Percentiles rank a stretch among this genome's conserved stretches.
Conservation (phyloP, 345 rosid species). For the Schrenkiella parvula region DNA sequence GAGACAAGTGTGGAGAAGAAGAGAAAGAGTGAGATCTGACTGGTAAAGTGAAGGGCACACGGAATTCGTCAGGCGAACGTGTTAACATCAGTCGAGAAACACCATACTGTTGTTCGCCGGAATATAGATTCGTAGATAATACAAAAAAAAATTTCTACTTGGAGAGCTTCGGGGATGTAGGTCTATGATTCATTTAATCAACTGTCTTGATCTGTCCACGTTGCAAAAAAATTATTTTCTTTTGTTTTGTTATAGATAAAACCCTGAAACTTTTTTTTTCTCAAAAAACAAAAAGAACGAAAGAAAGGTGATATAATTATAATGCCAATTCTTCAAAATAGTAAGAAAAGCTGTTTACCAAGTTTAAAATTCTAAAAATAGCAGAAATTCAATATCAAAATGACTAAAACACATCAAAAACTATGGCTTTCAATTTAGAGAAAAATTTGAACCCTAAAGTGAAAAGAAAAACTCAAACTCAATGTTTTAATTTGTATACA, state of each 20-base stretch:
- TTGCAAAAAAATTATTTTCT: not conserved
- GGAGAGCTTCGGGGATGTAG: not conserved
- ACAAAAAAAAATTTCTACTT: not conserved
- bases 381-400: too few relatives aligned
- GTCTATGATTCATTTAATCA: not conserved
- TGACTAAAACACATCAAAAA: too few relatives aligned
- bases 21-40: not conserved
- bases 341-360: too few relatives aligned
- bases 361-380: too few relatives aligned
- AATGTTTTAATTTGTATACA: too few relatives aligned
- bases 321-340: too few relatives aligned
- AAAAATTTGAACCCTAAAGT: too few relatives aligned
- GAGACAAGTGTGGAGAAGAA: constrained; percentile 3
- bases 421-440: too few relatives aligned
- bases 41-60: not conserved
- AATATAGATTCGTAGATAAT: not conserved
- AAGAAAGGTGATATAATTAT: too few relatives aligned
- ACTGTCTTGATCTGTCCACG: not conserved
- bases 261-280: not conserved
- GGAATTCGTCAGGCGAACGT: not conserved
- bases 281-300: too few relatives aligned
- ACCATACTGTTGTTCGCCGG: not conserved
- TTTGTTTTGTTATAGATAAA: not conserved
- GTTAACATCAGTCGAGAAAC: not conserved
- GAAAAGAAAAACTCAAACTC: too few relatives aligned